Evolutionary conservation across 768 basidiomycete genomes (phyloP).

Genomic region (Termitomyces sp.): DNA sequence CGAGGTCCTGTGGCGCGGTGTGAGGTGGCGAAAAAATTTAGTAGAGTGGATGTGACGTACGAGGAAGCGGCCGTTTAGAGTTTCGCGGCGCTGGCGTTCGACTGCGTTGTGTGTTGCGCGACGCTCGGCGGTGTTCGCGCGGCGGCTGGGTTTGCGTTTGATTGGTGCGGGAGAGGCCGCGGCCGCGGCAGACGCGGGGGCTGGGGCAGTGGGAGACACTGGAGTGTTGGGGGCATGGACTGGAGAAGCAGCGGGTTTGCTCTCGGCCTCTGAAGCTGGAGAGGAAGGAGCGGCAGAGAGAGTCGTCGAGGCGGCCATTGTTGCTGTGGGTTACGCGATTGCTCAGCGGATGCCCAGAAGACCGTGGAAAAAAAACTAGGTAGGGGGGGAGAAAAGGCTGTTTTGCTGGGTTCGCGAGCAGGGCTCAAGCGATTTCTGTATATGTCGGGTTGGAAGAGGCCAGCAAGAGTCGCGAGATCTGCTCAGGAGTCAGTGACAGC

Average conservation of each 20-base stretch:
- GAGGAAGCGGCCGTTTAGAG: conserved; percentile 88
- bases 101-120: conserved; percentile 97
- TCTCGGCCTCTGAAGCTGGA: no score
- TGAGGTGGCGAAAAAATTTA: conserved; percentile 7
- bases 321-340: background rate
- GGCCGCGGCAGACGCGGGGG: background rate
- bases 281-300: no score
- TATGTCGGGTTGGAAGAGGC: conserved; percentile 58
- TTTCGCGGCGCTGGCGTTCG: conserved; percentile 90
- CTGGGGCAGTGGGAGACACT: conserved; percentile 31
- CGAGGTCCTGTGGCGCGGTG: conserved; percentile 67
- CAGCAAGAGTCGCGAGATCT: conserved; percentile 97
- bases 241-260: no score
- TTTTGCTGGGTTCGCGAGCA: conserved; percentile 50
- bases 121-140: conserved; percentile 96
- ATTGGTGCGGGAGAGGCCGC: background rate
- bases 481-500: background rate
- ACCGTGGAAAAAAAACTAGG: no score
- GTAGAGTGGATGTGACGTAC: conserved; percentile 40
- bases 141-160: conserved; percentile 81
- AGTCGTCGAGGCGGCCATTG: conserved; percentile 12
- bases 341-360: background rate
- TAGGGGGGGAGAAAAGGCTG: no score
- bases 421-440: conserved; percentile 59
- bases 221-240: conserved; percentile 38